Evolutionary conservation across 768 basidiomycete species (phyloP).

Genomic region (Macrolepiota albuminosa): DNA sequence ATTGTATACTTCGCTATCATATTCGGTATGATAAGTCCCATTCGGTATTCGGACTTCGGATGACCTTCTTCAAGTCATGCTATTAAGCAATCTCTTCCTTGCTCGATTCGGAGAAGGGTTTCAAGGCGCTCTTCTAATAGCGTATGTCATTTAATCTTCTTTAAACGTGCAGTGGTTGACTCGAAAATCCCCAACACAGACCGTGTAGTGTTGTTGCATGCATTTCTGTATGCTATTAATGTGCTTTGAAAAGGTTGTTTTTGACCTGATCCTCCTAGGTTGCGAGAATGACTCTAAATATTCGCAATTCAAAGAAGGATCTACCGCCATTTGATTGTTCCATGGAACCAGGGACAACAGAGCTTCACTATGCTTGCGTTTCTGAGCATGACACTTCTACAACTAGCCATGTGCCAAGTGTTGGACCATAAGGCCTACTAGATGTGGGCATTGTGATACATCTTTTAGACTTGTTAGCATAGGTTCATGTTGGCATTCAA

Average conservation of each 20-base stretch:
- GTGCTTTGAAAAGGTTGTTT: too few relatives aligned
- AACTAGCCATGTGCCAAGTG: not conserved
- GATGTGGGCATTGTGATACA: too few relatives aligned
- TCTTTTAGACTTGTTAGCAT: too few relatives aligned
- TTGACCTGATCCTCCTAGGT: not conserved
- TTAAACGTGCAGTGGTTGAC: too few relatives aligned
- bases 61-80: not conserved
- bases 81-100: not conserved
- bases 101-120: constrained; percentile 1
- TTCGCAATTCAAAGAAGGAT: not conserved
- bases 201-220: constrained; percentile 1
- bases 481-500: too few relatives aligned
- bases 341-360: not conserved
- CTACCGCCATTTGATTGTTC: not conserved
- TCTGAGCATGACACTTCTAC: not conserved
- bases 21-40: not conserved
- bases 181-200: not conserved
- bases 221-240: not conserved
- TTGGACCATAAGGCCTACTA: not conserved
- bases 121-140: not conserved
- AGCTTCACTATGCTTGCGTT: not conserved
- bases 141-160: not conserved
- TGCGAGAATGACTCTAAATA: constrained; percentile 1
- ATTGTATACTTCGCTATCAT: not conserved
- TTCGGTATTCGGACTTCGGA: not conserved